Conservation (phyloP, 306 rosid genomes). For the Astragalus glycyphyllos region DNA sequence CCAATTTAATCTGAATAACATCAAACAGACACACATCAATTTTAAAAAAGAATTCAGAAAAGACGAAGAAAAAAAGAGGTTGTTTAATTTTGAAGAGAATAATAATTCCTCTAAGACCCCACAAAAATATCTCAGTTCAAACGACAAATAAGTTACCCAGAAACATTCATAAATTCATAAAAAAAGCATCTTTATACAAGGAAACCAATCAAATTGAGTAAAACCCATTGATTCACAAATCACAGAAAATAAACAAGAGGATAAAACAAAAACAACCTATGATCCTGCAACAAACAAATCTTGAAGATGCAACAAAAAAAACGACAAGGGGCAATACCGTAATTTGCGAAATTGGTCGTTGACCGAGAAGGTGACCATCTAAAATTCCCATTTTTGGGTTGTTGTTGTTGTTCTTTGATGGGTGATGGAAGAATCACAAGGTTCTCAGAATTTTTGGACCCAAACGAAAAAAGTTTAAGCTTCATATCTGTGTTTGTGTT, state of each 20-base stretch:
- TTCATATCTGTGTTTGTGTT: constrained; percentile 57
- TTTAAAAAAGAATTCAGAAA: not conserved
- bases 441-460: constrained; percentile 57
- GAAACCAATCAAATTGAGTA: constrained; percentile 4
- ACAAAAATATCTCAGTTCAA: constrained; percentile 38
- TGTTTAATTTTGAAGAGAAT: constrained; percentile 12
- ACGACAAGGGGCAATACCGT: constrained; percentile 47
- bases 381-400: constrained; percentile 45
- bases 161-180: constrained; percentile 17
- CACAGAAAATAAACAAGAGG: constrained; percentile 16
- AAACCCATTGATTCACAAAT: not conserved
- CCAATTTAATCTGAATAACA: not conserved
- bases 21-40: not conserved
- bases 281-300: not conserved
- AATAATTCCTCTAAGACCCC: constrained; percentile 41
- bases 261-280: constrained; percentile 12
- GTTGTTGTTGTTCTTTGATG: constrained; percentile 51
- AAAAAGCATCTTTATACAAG: not conserved
- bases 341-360: constrained; percentile 44
- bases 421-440: constrained; percentile 69
- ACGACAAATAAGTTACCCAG: constrained; percentile 34
- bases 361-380: constrained; percentile 60
- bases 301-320: constrained; percentile 1
- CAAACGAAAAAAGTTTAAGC: constrained; percentile 52
- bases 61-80: not conserved